Percentiles rank a stretch among this genome's conserved stretches.
These are phyloP conservation scores for Ananas comosus DNA, from an alignment of 176 grass and related monocot genomes.

Conservation along the genomic window DNA sequence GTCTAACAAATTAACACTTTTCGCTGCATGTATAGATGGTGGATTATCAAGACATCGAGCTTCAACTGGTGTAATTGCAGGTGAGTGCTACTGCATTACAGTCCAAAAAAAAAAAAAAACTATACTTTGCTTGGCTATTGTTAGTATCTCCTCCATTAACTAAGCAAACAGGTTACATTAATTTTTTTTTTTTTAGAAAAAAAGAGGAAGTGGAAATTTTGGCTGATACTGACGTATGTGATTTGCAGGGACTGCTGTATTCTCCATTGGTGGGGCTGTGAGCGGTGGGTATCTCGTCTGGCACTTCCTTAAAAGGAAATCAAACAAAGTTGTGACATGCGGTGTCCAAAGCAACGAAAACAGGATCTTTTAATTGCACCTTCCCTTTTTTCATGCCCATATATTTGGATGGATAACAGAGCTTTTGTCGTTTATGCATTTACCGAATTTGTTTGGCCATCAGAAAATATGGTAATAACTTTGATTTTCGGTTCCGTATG, in stretches of 20 bases:
- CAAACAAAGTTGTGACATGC: conserved; percentile 61
- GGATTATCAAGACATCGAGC: conserved; percentile 21
- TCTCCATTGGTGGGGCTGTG: conserved; percentile 46
- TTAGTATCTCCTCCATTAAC: too few species aligned
- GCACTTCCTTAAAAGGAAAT: conserved; percentile 61
- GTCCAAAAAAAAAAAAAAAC: too few species aligned
- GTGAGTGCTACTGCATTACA: conserved; percentile 17
- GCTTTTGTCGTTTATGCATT: too few species aligned
- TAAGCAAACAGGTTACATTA: not conserved
- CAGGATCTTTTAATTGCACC: conserved; percentile 46
- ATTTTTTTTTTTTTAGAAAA: not conserved
- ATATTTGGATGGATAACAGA: too few species aligned
- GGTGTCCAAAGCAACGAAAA: conserved; percentile 87
- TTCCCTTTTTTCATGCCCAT: too few species aligned
- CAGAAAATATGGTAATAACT: too few species aligned
- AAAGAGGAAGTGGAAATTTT: not conserved
- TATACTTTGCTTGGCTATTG: too few species aligned
- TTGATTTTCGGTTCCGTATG: too few species aligned
- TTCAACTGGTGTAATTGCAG: conserved; percentile 59
- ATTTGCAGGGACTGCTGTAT: conserved; percentile 47
- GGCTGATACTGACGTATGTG: not conserved
- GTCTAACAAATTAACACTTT: not conserved
- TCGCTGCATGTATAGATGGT: conserved; percentile 15
- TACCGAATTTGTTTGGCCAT: too few species aligned
- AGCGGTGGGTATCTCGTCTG: conserved; percentile 61